A percentile compares a stretch with the other conserved stretches of the same genome.
phyloP scores from a whole-genome alignment of 2,329 filamentous ascomycete species.

The Aureobasidium zeae region DNA sequence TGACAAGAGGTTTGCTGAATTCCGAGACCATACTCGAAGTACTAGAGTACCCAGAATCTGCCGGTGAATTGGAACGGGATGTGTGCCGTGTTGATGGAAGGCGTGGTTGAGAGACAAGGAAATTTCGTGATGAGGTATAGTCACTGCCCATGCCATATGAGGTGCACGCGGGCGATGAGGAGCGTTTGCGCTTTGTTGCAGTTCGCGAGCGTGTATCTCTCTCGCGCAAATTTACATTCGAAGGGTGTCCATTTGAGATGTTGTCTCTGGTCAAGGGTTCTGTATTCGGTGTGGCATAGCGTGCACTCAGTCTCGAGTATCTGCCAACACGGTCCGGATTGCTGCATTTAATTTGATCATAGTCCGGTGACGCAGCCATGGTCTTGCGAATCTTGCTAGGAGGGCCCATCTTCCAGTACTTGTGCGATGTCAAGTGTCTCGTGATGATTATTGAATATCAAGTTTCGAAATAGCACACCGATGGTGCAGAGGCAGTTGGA shows the following conservation, averaged over 20 bases:
- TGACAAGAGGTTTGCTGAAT: neutral
- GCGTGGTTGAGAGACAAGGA: conserved; percentile 25
- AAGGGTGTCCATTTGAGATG: conserved; percentile 26
- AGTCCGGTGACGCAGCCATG: neutral
- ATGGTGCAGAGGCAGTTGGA: too few relatives aligned
- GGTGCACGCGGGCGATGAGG: conserved; percentile 22
- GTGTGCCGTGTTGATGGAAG: neutral
- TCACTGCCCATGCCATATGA: conserved; percentile 27
- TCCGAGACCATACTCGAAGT: conserved; percentile 9
- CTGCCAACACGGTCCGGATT: too few relatives aligned
- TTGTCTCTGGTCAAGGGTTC: conserved; percentile 29
- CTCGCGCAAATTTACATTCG: conserved; percentile 27
- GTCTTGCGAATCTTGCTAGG: conserved; percentile 1
- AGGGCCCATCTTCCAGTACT: too few relatives aligned
- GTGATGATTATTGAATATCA: too few relatives aligned
- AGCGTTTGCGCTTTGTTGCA: conserved; percentile 26
- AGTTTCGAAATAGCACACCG: too few relatives aligned
- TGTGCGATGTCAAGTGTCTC: too few relatives aligned
- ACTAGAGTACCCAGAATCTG: conserved; percentile 13
- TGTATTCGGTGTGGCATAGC: conserved; percentile 23
- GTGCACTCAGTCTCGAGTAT: neutral
- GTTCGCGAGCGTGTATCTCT: conserved; percentile 23
- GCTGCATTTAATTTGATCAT: neutral
- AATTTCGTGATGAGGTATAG: conserved; percentile 32
- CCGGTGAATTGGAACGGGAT: neutral